Evolutionary conservation across 169 alveolate genomes (phyloP).

Genomic region (Eimeria praecox): DNA sequence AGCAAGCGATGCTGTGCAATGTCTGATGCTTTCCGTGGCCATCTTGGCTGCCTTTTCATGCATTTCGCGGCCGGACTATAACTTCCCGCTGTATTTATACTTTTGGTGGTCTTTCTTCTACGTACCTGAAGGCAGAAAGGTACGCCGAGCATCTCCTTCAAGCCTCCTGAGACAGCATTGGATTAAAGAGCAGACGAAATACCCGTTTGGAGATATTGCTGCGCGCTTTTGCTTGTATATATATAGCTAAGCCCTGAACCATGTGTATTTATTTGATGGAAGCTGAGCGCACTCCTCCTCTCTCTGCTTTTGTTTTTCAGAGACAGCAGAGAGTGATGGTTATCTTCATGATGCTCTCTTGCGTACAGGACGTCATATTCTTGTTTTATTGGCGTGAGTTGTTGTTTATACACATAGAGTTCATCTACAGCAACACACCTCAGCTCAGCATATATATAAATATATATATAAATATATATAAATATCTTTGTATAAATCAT

Average conservation of each 20-base stretch:
- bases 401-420: too few species aligned
- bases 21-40: constrained; percentile 70
- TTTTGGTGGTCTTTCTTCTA: constrained; percentile 76
- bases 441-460: too few species aligned
- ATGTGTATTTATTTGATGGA: neutral
- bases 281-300: neutral
- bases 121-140: constrained; percentile 80
- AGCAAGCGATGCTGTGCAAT: constrained; percentile 73
- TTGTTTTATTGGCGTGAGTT: constrained; percentile 74
- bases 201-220: neutral
- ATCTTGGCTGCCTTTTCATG: constrained; percentile 69
- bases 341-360: constrained; percentile 64
- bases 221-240: neutral
- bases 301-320: constrained; percentile 1
- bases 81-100: constrained; percentile 74
- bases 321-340: constrained; percentile 74
- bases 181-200: neutral
- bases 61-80: constrained; percentile 59
- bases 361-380: constrained; percentile 62
- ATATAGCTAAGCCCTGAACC: too few species aligned
- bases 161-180: neutral
- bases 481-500: too few species aligned
- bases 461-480: too few species aligned
- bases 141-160: neutral
- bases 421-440: neutral